Evolutionary conservation across 805 yeast species (phyloP).

Genomic region (Maudiozyma serrabonitensis): DNA sequence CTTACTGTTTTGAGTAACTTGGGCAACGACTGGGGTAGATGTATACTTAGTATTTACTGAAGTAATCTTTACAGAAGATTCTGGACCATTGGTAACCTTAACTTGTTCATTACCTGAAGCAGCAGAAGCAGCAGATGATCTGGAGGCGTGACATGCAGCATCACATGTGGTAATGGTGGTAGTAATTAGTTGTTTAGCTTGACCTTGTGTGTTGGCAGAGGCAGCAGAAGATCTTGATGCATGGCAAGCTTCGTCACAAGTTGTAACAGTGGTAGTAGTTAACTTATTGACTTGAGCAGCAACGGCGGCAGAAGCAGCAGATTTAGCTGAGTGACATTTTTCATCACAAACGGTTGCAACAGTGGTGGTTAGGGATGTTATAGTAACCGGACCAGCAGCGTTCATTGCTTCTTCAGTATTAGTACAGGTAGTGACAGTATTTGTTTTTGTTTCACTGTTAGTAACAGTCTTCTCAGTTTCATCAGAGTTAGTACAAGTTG

Average conservation of each 20-base stretch:
- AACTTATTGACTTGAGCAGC: background rate
- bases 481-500: background rate
- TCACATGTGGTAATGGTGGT: slow-evolving; percentile 3
- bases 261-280: slow-evolving; percentile 1
- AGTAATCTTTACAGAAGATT: background rate
- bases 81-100: background rate
- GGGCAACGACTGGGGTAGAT: background rate
- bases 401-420: background rate
- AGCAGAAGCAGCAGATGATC: background rate
- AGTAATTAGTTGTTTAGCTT: background rate
- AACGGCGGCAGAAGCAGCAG: slow-evolving; percentile 2
- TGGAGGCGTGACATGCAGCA: background rate
- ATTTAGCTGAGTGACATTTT: slow-evolving; percentile 6
- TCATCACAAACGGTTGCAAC: slow-evolving; percentile 7
- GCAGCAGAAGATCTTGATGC: slow-evolving; percentile 1
- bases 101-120: background rate
- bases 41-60: background rate
- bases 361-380: background rate
- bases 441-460: background rate
- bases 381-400: background rate
- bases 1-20: slow-evolving; percentile 1
- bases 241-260: slow-evolving; percentile 2
- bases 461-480: background rate
- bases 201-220: background rate
- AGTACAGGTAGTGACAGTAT: background rate